Conservation (phyloP, 208 protist species). For the Acanthamoeba lenticulata region DNA sequence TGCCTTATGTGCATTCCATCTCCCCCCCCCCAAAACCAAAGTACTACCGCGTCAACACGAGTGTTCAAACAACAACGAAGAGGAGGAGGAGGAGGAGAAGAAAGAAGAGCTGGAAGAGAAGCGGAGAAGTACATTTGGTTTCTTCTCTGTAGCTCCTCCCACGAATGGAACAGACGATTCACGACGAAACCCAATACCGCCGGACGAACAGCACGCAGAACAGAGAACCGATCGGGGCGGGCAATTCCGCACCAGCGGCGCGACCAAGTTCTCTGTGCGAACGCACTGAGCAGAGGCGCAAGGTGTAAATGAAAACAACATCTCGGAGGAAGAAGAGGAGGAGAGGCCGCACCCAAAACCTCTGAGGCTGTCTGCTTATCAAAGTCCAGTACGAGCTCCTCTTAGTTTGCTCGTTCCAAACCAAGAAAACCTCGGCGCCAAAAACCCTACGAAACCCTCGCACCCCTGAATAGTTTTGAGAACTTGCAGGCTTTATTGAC, state of each 20-base stretch:
- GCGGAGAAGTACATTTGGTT: not conserved
- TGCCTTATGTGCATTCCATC: not conserved
- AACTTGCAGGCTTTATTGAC: too few relatives aligned
- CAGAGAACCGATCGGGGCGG: not conserved
- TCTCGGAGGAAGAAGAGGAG: too few relatives aligned
- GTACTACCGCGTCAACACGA: not conserved
- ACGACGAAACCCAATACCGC: not conserved
- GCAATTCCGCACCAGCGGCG: not conserved
- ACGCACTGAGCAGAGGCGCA: too few relatives aligned
- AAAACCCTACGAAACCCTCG: too few relatives aligned
- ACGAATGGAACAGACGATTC: not conserved
- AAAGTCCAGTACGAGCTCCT: too few relatives aligned
- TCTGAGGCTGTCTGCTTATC: too few relatives aligned
- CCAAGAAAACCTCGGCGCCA: too few relatives aligned
- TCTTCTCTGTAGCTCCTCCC: not conserved
- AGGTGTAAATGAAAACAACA: too few relatives aligned
- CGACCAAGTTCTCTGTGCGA: not conserved
- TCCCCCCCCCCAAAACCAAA: not conserved
- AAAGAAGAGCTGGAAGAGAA: not conserved
- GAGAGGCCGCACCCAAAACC: too few relatives aligned
- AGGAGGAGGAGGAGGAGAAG: not conserved
- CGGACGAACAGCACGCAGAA: not conserved
- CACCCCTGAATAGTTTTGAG: too few relatives aligned
- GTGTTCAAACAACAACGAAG: not conserved
- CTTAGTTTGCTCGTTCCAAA: too few relatives aligned